Percentiles rank a stretch among this genome's conserved stretches.
These are phyloP conservation scores for Solanum acaule DNA, from an alignment of 257 asterid species.

Conservation along the genomic window DNA sequence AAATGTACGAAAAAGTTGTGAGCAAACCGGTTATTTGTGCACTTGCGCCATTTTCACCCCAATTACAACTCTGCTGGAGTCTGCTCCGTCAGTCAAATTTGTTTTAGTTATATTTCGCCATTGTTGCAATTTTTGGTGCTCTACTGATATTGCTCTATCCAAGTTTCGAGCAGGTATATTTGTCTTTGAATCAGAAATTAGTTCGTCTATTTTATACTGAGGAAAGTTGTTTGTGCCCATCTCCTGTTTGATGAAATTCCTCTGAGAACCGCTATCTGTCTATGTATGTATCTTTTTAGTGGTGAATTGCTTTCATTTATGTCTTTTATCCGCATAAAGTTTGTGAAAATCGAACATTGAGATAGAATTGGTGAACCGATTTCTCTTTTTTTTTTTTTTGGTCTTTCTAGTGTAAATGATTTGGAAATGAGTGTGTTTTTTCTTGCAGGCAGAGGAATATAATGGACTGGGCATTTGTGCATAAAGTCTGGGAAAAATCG, in stretches of 20 bases:
- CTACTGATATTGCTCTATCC: neutral
- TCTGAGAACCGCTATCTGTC: neutral
- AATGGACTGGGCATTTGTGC: too few species aligned
- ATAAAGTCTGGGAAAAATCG: too few species aligned
- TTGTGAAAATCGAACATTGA: too few species aligned
- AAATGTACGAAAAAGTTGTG: neutral
- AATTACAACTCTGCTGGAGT: neutral
- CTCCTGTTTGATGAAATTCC: neutral
- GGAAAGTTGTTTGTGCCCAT: neutral
- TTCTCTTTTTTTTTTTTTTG: too few species aligned
- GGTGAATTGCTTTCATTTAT: neutral
- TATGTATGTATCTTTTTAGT: neutral
- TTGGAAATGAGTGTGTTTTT: too few species aligned
- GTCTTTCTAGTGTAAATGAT: too few species aligned
- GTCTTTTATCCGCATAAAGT: neutral
- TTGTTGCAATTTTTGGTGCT: neutral
- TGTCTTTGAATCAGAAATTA: neutral
- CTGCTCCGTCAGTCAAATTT: neutral
- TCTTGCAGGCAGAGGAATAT: too few species aligned
- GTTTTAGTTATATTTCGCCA: neutral
- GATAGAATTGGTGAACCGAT: too few species aligned
- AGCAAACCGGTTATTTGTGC: neutral
- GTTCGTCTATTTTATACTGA: neutral
- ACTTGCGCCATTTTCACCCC: neutral
- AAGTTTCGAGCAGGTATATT: neutral